Percentiles rank a stretch among this genome's conserved stretches.
Evolutionary conservation across 495 filamentous ascomycete genomes (phyloP).

Genomic region (Xylaria cubensis): DNA sequence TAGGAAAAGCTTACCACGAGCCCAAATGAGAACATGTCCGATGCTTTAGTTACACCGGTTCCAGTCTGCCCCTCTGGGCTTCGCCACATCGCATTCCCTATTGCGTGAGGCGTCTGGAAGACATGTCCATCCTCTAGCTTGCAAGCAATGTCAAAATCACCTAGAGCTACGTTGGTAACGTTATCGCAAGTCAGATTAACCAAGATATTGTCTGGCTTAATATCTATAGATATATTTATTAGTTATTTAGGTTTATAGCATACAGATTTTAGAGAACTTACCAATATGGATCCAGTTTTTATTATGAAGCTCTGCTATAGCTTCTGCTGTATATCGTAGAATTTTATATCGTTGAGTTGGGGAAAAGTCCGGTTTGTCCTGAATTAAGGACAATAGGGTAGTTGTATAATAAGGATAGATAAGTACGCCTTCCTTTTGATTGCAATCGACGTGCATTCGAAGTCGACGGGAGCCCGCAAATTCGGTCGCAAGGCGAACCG

Average conservation of each 20-base stretch:
- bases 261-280: conserved; percentile 31
- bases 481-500: too few species aligned
- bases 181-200: conserved; percentile 43
- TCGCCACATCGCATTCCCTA: conserved; percentile 45
- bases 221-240: conserved; percentile 39
- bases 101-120: conserved; percentile 38
- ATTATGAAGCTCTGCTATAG: conserved; percentile 42
- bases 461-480: too few species aligned
- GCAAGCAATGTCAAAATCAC: conserved; percentile 45
- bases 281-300: conserved; percentile 42
- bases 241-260: conserved; percentile 29
- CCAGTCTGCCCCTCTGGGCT: conserved; percentile 45
- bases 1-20: conserved; percentile 40
- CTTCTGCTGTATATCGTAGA: conserved; percentile 38
- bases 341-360: conserved; percentile 35
- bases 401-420: conserved; percentile 41
- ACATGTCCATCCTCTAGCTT: conserved; percentile 37
- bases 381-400: conserved; percentile 38
- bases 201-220: conserved; percentile 47
- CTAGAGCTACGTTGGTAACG: conserved; percentile 40
- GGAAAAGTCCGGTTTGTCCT: conserved; percentile 37
- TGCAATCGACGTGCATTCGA: conserved; percentile 37
- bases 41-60: conserved; percentile 37
- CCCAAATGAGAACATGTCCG: conserved; percentile 43
- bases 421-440: conserved; percentile 37